phyloP scores from a whole-genome alignment of 768 basidiomycete genomes.

The Clathrus columnatus region DNA sequence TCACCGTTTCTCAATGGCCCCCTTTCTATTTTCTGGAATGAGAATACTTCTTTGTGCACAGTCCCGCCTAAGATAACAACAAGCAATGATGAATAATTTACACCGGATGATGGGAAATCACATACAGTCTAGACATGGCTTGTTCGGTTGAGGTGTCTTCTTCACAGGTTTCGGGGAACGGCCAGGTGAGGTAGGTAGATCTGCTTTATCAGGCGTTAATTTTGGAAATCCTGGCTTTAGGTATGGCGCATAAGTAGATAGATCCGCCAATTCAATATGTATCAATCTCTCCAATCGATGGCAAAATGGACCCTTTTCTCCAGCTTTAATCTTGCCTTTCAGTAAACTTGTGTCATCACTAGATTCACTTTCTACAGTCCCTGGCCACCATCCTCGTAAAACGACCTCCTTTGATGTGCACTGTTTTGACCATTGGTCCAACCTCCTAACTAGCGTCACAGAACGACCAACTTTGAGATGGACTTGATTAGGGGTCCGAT shows the following conservation, averaged over 20 bases:
- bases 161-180: conserved; percentile 17
- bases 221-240: conserved; percentile 42
- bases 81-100: conserved; percentile 4
- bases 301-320: conserved; percentile 53
- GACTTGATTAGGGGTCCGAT: conserved; percentile 31
- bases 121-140: conserved; percentile 39
- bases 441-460: conserved; percentile 59
- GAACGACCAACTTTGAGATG: conserved; percentile 77
- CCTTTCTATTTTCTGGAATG: conserved; percentile 46
- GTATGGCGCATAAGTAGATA: conserved; percentile 50
- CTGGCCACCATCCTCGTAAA: conserved; percentile 68
- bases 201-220: conserved; percentile 24
- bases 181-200: conserved; percentile 8
- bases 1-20: conserved; percentile 56
- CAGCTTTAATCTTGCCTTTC: conserved; percentile 56
- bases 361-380: conserved; percentile 33
- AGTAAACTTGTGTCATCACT: conserved; percentile 39
- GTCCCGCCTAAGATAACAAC: conserved; percentile 37
- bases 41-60: conserved; percentile 72
- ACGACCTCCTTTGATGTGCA: conserved; percentile 72
- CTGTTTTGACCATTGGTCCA: conserved; percentile 76
- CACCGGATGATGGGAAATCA: conserved; percentile 22
- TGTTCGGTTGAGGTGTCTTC: conserved; percentile 15
- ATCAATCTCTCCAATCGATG: conserved; percentile 73
- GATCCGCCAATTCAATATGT: conserved; percentile 71